Percentiles rank a stretch among this genome's conserved stretches.
phyloP scores from a whole-genome alignment of 129 eudicot species.

The Artemisia annua region DNA sequence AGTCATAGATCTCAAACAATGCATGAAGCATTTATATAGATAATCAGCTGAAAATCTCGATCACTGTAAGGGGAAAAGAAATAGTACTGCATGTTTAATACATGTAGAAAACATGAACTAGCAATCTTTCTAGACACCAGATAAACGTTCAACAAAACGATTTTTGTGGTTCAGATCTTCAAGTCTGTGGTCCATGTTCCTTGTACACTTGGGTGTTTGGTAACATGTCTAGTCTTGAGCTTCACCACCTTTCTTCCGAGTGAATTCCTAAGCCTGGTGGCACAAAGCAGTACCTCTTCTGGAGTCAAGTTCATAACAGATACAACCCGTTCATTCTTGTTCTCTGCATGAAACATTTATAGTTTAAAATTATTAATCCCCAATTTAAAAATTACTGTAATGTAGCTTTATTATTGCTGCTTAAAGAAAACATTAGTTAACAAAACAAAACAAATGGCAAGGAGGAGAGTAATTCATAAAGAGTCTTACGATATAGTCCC shows the following conservation, averaged over 20 bases:
- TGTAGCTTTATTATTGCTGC: too few relatives aligned
- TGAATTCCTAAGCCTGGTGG: conserved; percentile 79
- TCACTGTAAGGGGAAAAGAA: not conserved
- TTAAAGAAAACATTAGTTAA: not conserved
- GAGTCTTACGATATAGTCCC: conserved; percentile 72
- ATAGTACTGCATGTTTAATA: conserved; percentile 4
- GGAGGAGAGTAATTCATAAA: not conserved
- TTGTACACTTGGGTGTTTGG: conserved; percentile 90
- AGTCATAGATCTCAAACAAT: not conserved
- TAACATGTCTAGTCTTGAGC: conserved; percentile 86
- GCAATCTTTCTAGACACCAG: not conserved
- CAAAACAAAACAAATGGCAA: not conserved
- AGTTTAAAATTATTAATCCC: not conserved
- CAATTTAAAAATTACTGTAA: not conserved
- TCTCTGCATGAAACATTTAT: conserved; percentile 40
- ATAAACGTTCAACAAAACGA: not conserved
- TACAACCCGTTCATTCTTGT: conserved; percentile 84
- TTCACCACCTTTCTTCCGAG: conserved; percentile 93
- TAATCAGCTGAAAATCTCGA: conserved; percentile 13
- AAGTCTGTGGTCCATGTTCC: conserved; percentile 86
- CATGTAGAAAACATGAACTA: not conserved
- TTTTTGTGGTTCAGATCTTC: conserved; percentile 41
- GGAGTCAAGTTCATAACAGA: conserved; percentile 76
- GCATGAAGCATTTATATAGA: not conserved
- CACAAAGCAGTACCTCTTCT: conserved; percentile 64